Evolutionary conservation across 2,329 filamentous ascomycete genomes (phyloP), one percentile per base, ranked within the genome.

Genomic region (Cytospora paraplurivora): DNA sequence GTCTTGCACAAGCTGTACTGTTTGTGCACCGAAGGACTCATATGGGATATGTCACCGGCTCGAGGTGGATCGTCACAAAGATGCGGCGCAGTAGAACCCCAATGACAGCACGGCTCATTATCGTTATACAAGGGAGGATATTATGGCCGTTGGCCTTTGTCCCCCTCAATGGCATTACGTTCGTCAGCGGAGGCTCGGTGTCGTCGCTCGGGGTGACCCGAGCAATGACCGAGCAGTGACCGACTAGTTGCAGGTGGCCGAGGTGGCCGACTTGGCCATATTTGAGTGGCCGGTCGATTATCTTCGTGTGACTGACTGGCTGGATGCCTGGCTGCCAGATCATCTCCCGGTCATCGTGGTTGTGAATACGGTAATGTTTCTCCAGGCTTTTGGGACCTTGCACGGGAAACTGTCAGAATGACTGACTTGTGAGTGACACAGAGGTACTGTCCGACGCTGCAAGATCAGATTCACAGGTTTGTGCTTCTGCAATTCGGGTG

Each of bases 21-120:
- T 41, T 49, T 55, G 51, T 61, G 35, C 19, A 32, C 35, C 32
- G 17, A 27, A 34, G 37, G n/a, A 47, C 51, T 17, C 58, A 55
- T 21, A 32, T 37, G 51, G 51, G 37, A 61, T 50, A 35, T 61
- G 59, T 38, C 55, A 49, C 51, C 51, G 51, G 55, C 52, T 44
- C 41, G 38, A n/a, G 51, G 51, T 21, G 38, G 19, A 61, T 49
- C 51, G 51, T 49, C 32, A 61, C 38, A 54, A 19, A 32, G 47
- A 38, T 55, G 59, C 49, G 37, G 55, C 38, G 51, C 49, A 38
- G 21, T 32, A 41, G 19, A 37, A 27, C 27, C 27, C 58, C 51
- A 61, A 61, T 61, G 15, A 41, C 38, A 17, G 38, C 38, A 15
- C 38, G 13, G 38, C 38, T 41, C 13, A 17, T 7, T 41, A 17